These are phyloP conservation scores for Apiospora phragmitis DNA, from an alignment of 2,329 filamentous ascomycete genomes.

Conservation along the genomic window DNA sequence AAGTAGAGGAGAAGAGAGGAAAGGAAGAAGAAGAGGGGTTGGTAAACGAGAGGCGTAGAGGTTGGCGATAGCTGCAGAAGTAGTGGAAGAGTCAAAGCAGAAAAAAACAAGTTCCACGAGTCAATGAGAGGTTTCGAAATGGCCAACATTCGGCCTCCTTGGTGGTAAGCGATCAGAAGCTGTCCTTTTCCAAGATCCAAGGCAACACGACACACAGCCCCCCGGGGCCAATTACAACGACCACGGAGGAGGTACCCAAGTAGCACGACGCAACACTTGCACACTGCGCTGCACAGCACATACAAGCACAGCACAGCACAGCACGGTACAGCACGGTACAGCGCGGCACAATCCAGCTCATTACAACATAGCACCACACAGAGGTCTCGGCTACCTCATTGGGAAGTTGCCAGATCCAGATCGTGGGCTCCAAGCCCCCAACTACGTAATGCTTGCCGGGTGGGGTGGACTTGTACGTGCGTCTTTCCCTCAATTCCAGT, in stretches of 20 bases:
- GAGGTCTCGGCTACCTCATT: conserved; percentile 5
- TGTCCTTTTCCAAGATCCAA: conserved; percentile 7
- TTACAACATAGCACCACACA: neutral
- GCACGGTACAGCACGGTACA: neutral
- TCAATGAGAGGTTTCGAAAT: conserved; percentile 5
- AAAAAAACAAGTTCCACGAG: neutral
- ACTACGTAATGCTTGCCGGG: neutral
- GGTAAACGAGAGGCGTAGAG: neutral
- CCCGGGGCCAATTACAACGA: neutral
- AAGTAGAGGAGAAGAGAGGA: neutral
- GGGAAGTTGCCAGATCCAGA: conserved; percentile 1
- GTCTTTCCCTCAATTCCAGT: neutral
- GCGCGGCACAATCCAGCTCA: neutral
- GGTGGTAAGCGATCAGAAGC: conserved; percentile 4
- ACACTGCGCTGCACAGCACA: neutral
- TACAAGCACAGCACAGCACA: neutral
- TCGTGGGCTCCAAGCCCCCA: neutral
- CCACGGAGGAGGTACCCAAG: neutral
- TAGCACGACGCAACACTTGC: neutral
- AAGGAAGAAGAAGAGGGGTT: conserved; percentile 1
- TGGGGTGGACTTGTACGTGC: neutral
- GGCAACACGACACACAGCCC: neutral
- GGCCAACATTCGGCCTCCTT: neutral
- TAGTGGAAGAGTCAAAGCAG: neutral
- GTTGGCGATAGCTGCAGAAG: conserved; percentile 12